These are phyloP conservation scores for Herpetomonas samuelpessoai DNA, from an alignment of 208 protist genomes.

Conservation along the genomic window DNA sequence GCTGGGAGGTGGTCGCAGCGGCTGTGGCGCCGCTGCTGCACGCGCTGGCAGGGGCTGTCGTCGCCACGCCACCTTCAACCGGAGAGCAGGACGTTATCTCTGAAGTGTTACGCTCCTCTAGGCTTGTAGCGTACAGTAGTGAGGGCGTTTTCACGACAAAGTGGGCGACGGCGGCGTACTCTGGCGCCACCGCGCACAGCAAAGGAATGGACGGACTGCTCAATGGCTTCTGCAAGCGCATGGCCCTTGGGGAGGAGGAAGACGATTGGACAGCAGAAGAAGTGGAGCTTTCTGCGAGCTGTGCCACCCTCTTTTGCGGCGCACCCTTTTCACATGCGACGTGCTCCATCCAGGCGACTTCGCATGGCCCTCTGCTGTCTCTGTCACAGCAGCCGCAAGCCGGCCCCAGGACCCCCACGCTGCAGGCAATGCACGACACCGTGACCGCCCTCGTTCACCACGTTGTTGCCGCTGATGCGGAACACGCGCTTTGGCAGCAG, in stretches of 20 bases:
- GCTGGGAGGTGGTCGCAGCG: slow-evolving; percentile 45
- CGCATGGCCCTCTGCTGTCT: background rate
- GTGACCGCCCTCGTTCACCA: slow-evolving; percentile 13
- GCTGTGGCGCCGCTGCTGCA: slow-evolving; percentile 43
- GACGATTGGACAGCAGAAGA: background rate
- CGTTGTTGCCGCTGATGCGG: slow-evolving; percentile 15
- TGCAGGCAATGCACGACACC: background rate
- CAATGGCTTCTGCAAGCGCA: background rate
- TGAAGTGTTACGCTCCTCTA: too few relatives aligned
- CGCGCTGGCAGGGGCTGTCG: slow-evolving; percentile 34
- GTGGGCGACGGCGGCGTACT: background rate
- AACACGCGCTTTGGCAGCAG: slow-evolving; percentile 17
- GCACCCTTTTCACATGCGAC: background rate
- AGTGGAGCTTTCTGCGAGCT: background rate
- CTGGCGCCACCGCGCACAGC: background rate
- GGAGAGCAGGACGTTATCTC: too few relatives aligned
- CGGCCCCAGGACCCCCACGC: background rate
- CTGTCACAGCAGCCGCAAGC: background rate
- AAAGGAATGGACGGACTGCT: background rate
- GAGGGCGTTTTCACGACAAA: too few relatives aligned
- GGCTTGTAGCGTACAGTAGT: too few relatives aligned
- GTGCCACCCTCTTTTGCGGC: background rate
- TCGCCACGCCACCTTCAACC: too few relatives aligned
- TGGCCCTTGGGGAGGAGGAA: background rate
- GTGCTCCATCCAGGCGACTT: background rate